Conservation (phyloP, 2,329 filamentous ascomycete genomes). For the Lachnellula hyalina region DNA sequence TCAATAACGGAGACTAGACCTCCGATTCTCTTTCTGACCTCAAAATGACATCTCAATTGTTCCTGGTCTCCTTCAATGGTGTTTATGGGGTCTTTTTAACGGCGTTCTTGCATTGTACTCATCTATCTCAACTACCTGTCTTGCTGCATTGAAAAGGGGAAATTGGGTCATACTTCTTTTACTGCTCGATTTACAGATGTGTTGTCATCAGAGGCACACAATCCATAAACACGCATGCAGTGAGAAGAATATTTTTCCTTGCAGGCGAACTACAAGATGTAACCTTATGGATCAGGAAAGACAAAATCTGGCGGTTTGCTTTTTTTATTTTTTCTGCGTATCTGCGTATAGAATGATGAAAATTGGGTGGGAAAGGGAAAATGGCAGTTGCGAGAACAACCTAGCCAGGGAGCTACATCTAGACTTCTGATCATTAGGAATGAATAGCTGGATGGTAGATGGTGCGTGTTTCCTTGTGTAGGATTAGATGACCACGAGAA, state of each 20-base stretch:
- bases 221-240: constrained; percentile 3
- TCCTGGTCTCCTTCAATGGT: constrained; percentile 1
- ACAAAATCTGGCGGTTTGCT: neutral
- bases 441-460: neutral
- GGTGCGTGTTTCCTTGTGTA: neutral
- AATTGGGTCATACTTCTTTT: constrained; percentile 8
- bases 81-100: constrained; percentile 7
- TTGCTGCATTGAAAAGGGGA: constrained; percentile 17
- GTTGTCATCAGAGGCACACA: constrained; percentile 4
- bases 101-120: constrained; percentile 21
- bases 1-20: too few relatives aligned
- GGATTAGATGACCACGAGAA: neutral
- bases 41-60: constrained; percentile 2
- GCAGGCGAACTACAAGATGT: constrained; percentile 9
- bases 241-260: constrained; percentile 5
- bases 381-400: too few relatives aligned
- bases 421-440: too few relatives aligned
- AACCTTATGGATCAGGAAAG: constrained; percentile 6
- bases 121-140: constrained; percentile 7
- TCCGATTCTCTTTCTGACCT: too few relatives aligned
- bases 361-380: too few relatives aligned
- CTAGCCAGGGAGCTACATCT: too few relatives aligned
- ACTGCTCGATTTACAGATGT: neutral
- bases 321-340: constrained; percentile 4
- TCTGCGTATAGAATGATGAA: constrained; percentile 1